Base-by-base conservation (phyloP, 371 early-diverging fungal species). In the Chytridiales sp. region DNA sequence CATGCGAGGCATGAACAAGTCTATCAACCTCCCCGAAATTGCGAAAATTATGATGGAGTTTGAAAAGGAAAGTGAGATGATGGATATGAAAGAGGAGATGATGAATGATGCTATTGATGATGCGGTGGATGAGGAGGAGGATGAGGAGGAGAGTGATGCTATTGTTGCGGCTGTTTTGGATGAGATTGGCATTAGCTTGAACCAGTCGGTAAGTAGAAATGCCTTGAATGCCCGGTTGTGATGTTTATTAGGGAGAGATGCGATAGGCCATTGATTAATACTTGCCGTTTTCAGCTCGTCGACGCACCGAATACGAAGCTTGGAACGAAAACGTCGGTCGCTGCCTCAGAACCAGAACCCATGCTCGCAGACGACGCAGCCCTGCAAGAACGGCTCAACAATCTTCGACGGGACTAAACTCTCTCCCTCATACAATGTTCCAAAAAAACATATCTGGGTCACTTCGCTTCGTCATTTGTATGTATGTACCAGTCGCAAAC, bases 1-100 rank as follows among this genome's bases (percentile, higher is more conserved):
- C 19, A 94, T 98, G 95, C 81, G 86, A 27, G 80, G 88, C n/a
- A 98, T 98, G 98, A 98, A 98, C 73, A 79, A 84, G 43, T 48
- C 81, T 44, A 87, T 97, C 83, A 95, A 98, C 73, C 73, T 98
- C 44, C 97, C 95, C 4, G 86, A 85, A 42, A 90, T 98, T 36
- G 87, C 90, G 48, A 88, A 90, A 61, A 95, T 98, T 47, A 94
- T 97, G 92, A 90, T 92, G 91, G 94, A 97, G 39, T 98, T 97
- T 78, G 95, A 96, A 69, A 82, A 78, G 69, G 94, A 98, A 76
- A 82, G 83, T 34, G 96, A 94, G 66, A 73, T 92, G 67, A 94
- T 98, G 96, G 95, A 98, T 68, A 95, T 98, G 95, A 96, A 96
- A 77, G 94, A 93, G 56, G 95, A 94, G 65, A 89, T 97, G 91